Evolutionary conservation across 257 asterid species (phyloP), one percentile per base, ranked within the genome.

Genomic region (Petunia secreta): DNA sequence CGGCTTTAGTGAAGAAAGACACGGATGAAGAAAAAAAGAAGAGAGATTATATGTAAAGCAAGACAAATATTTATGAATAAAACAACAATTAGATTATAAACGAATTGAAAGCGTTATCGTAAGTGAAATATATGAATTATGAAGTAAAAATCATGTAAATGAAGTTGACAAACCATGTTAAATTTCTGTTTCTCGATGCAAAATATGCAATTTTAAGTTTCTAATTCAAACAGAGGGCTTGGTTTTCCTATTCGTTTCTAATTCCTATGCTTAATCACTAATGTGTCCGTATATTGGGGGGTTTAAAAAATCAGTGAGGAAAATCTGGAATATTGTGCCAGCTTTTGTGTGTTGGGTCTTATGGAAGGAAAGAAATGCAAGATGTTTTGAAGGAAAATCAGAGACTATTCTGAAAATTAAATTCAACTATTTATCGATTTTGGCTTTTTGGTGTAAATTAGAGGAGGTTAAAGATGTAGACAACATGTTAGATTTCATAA

Each of bases 141-240:
- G 74, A 14, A 40, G 52, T 40, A 65, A 0, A 65, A 65, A 40
- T 2, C 55, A 46, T 69, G 5, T 16, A 40, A 43, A 4, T 46
- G 41, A 16, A 43, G 39, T 68, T 44, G 4, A 44, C 11, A n/a
- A n/a, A 8, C 57, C 75, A 68, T 68, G 41, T 44, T 66, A 8
- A 9, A 16, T 5, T 40, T 44, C 15, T 69, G 76, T 69, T 69
- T 69, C 76, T 41, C 25, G 76, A 25, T 44, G 41, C 57, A 69
- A 44, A 69, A 25, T 16, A 13, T 46, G 58, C 52, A 69, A 16
- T 9, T 44, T 16, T 69, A 7, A 43, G 75, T 16, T 69, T 69
- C 58, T 46, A 4, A 40, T 6, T 46, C 10, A 48, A 69, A 69
- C 10, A 8, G 44, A 69, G 41, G 8, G 59, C 57, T 69, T 46